phyloP scores from a whole-genome alignment of 345 rosid genomes.

The Cardamine resedifolia region DNA sequence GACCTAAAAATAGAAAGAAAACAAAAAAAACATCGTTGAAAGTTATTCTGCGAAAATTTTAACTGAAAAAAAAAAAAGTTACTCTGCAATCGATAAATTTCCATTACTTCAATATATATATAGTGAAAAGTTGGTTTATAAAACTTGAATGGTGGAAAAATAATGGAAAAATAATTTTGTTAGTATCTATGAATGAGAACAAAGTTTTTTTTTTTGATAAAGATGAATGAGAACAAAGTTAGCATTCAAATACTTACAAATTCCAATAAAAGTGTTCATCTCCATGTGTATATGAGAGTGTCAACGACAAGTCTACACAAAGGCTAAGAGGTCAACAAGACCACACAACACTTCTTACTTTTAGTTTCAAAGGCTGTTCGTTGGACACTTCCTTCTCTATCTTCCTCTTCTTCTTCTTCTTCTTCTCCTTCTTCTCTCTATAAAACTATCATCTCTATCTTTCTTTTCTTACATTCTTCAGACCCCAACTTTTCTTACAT shows the following conservation, averaged over 20 bases:
- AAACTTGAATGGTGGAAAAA: background rate
- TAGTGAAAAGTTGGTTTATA: background rate
- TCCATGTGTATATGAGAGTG: conserved; percentile 27
- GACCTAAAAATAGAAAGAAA: background rate
- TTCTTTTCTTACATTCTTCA: conserved; percentile 16
- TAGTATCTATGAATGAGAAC: conserved; percentile 6
- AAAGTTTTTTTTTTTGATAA: background rate
- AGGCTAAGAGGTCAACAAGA: conserved; percentile 36
- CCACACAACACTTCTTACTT: conserved; percentile 32
- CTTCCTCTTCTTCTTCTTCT: background rate
- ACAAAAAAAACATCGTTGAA: background rate
- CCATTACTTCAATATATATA: background rate
- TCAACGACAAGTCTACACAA: conserved; percentile 42
- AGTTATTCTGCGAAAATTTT: background rate
- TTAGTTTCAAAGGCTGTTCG: conserved; percentile 39
- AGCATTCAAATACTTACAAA: conserved; percentile 13
- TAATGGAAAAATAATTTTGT: background rate
- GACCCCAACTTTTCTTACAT: background rate
- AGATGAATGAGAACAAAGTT: conserved; percentile 14
- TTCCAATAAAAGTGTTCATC: conserved; percentile 21
- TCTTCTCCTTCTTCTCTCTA: conserved; percentile 8
- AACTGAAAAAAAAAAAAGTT: background rate
- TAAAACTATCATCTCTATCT: conserved; percentile 28
- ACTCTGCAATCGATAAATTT: background rate
- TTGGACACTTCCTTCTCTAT: conserved; percentile 29